These are phyloP conservation scores for Taphrina populina DNA, from an alignment of 1,139 yeast species.

Conservation along the genomic window DNA sequence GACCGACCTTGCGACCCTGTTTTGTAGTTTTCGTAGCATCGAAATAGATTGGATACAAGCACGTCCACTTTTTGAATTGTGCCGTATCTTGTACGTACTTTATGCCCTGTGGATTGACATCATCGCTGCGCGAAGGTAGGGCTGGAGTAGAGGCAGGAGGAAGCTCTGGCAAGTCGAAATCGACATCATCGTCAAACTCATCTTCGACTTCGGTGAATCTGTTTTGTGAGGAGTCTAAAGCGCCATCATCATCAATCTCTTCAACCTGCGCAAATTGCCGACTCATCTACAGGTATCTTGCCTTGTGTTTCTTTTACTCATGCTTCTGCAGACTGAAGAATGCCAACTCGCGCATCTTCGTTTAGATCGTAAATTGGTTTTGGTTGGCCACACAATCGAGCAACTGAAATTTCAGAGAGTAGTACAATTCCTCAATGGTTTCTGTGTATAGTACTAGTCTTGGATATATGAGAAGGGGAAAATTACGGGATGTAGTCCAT, in stretches of 20 bases:
- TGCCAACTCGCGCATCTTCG: too few relatives aligned
- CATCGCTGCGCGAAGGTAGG: not conserved
- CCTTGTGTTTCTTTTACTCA: too few relatives aligned
- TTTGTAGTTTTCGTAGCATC: constrained; percentile 72
- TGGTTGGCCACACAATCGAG: too few relatives aligned
- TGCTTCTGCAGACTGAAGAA: too few relatives aligned
- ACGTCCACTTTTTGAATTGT: constrained; percentile 33
- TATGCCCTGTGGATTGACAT: constrained; percentile 21
- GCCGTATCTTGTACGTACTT: constrained; percentile 29
- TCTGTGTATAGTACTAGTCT: too few relatives aligned
- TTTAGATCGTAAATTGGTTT: too few relatives aligned
- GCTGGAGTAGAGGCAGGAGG: constrained; percentile 21
- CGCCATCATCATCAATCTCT: constrained; percentile 32
- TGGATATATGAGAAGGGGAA: too few relatives aligned
- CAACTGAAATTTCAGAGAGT: too few relatives aligned
- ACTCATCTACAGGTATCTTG: constrained; percentile 21
- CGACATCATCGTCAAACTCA: constrained; percentile 33
- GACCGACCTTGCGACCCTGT: constrained; percentile 79
- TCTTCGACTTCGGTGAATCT: constrained; percentile 30
- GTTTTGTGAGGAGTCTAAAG: constrained; percentile 1
- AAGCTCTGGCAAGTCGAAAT: constrained; percentile 27
- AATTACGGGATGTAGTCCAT: too few relatives aligned
- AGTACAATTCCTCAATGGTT: too few relatives aligned
- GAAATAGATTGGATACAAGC: constrained; percentile 84
- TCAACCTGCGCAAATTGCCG: constrained; percentile 23